Evolutionary conservation across 2,329 filamentous ascomycete genomes (phyloP), one percentile per base, ranked within the genome.

Genomic region (Colletotrichum endophyticum): DNA sequence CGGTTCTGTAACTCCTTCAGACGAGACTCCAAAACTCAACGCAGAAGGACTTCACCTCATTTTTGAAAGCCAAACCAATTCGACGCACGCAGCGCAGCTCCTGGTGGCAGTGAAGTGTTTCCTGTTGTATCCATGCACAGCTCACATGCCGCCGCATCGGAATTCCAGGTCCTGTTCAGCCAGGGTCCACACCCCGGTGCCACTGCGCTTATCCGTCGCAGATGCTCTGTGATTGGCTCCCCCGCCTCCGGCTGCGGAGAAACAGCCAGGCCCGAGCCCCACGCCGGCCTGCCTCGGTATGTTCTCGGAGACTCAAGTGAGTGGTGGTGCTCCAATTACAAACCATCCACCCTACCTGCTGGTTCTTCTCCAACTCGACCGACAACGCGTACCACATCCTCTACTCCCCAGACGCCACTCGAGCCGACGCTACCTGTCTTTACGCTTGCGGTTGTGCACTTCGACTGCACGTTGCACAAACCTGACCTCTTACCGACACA

Each of bases 221-320:
- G 11, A 6, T 34, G 11, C 6, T 6, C 34, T 73, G 11, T 74
- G 27, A 76, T 76, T 74, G 70, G 74, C 16, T 27, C 39, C 74
- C 74, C 74, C 74, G 64, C 74, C 71, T 73, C 70, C 74, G 74
- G 74, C 70, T 70, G 70, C 74, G 74, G 74, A 76, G 74, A 76
- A 74, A 76, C 61, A 63, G 39, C 15, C 59, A 66, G 44, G 70
- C 70, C 73, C 34, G 64, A 76, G 49, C 64, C 74, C 63, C 69
- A 68, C 73, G 73, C 64, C 70, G 70, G 66, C 64, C 74, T 70
- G 74, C 74, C 74, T 76, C 74, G 74, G 74, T 34, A 74, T 73
- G 57, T 76, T 73, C 53, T 76, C 64, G 74, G 70, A 74, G 74
- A 66, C 49, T 61, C 59, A 70, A 27, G 27, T 59, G 30, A 59